Base-by-base conservation (phyloP, 108 stramenopile genomes). In the Craspedostauros australis region DNA sequence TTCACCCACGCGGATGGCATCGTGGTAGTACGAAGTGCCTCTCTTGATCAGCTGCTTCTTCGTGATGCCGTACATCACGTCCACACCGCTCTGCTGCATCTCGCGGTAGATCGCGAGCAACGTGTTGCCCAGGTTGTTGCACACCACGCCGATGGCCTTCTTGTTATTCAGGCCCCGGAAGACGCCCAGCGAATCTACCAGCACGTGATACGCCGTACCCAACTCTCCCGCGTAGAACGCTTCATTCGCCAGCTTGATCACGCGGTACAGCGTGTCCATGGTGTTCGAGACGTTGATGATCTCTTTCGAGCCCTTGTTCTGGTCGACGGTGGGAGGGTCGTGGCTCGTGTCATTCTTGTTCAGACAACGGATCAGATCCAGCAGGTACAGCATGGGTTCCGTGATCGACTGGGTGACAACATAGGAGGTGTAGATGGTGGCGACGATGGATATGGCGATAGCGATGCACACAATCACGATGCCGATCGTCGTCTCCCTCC, bases 61-160 rank as follows among this genome's bases (percentile, higher is more conserved):
- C 55, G 26, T 0, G 15, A 2, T 37, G 8, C 62, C 72, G 22
- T 26, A 48, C 5, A 72, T 39, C 21, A 28, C 25, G 24, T 67
- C 33, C 20, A 24, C n/a, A 19, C 29, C 49, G 55, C 62, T 34
- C 56, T 68, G 39, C 54, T 55, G 31, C 62, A 67, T 18, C 54
- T 67, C 31, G 51, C 30, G 21, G 60, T 55, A 27, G 41, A 57
- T 25, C 39, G 73, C 68, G 12, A 79, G 57, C 20, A 71, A 27
- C 3, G 69, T 72, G 44, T 77, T 84, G 5, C 72, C 82, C 33
- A 79, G 40, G 57, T 84, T 84, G 50, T 84, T 84, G 34, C 54
- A 50, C 1, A 75, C 72, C 41, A 84, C 64, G 3, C 59, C 78
- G 26, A 79, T 74, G 1, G 82, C 82, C 43, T 84, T 84, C 37